These are phyloP conservation scores for Ramalina intermedia DNA, from an alignment of 495 filamentous ascomycete species.

Conservation along the genomic window DNA sequence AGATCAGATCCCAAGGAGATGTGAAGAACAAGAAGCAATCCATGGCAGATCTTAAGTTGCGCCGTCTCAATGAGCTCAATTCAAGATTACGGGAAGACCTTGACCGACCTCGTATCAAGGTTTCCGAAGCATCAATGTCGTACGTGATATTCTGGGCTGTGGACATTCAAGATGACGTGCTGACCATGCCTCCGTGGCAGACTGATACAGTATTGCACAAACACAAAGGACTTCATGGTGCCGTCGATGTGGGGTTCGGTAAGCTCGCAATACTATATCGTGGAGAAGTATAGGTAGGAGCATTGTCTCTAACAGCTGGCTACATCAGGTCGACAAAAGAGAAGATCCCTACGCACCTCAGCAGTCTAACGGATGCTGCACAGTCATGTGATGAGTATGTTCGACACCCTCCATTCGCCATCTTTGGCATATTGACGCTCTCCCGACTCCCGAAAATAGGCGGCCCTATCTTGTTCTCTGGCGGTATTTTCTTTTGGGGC, in stretches of 20 bases:
- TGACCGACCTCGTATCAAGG: constrained; percentile 84
- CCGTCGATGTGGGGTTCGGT: constrained; percentile 91
- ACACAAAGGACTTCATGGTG: constrained; percentile 97
- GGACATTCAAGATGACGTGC: neutral
- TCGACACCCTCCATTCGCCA: too few species aligned
- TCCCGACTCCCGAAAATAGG: neutral
- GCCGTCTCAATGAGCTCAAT: constrained; percentile 92
- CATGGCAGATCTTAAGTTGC: constrained; percentile 94
- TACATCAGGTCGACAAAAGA: constrained; percentile 57
- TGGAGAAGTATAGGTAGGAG: neutral
- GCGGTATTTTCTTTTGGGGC: too few species aligned
- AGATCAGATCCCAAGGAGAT: constrained; percentile 42
- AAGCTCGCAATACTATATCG: constrained; percentile 20
- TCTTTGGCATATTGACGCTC: too few species aligned
- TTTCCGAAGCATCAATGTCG: constrained; percentile 88
- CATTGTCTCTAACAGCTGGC: neutral
- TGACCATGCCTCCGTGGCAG: constrained; percentile 32
- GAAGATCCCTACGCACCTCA: constrained; percentile 96
- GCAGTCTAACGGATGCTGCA: constrained; percentile 79
- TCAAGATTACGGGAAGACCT: constrained; percentile 85
- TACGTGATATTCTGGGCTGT: constrained; percentile 31
- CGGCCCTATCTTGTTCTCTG: neutral
- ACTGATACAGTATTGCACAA: constrained; percentile 90
- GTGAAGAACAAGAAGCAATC: constrained; percentile 98
- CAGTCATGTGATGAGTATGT: constrained; percentile 58